Evolutionary conservation across 164 flowering plant species (phyloP).

Genomic region (Aristolochia contorta): DNA sequence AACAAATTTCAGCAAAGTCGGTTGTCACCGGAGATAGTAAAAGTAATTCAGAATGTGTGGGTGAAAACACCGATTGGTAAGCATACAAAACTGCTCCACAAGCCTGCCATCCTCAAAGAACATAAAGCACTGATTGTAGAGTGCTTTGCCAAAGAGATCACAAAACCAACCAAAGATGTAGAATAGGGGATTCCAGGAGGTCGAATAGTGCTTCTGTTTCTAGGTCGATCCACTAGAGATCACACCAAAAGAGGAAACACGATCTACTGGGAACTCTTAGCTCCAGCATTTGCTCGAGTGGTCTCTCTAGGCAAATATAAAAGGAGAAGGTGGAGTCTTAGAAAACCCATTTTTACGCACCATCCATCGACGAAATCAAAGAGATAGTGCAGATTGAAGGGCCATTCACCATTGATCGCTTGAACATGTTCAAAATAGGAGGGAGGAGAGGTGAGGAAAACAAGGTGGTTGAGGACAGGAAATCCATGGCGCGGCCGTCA

Average conservation of each 20-base stretch:
- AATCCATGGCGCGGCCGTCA: conserved; percentile 49
- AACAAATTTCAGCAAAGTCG: no score
- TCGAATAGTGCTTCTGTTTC: conserved; percentile 52
- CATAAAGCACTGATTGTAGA: no score
- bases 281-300: conserved; percentile 36
- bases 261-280: conserved; percentile 58
- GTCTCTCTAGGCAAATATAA: conserved; percentile 48
- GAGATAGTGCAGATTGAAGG: conserved; percentile 46
- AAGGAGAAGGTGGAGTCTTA: conserved; percentile 55
- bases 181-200: conserved; percentile 52
- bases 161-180: no score
- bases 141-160: no score
- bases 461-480: conserved; percentile 30
- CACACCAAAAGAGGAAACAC: conserved; percentile 56
- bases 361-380: conserved; percentile 55
- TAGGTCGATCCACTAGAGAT: conserved; percentile 42
- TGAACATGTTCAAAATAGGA: conserved; percentile 50
- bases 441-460: conserved; percentile 14
- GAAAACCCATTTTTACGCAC: conserved; percentile 68
- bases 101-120: no score
- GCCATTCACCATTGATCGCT: conserved; percentile 35
- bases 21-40: no score
- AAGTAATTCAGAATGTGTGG: no score
- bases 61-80: no score
- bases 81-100: no score